phyloP scores from a whole-genome alignment of 805 yeast genomes.

The Teunomyces lycoperdinae region DNA sequence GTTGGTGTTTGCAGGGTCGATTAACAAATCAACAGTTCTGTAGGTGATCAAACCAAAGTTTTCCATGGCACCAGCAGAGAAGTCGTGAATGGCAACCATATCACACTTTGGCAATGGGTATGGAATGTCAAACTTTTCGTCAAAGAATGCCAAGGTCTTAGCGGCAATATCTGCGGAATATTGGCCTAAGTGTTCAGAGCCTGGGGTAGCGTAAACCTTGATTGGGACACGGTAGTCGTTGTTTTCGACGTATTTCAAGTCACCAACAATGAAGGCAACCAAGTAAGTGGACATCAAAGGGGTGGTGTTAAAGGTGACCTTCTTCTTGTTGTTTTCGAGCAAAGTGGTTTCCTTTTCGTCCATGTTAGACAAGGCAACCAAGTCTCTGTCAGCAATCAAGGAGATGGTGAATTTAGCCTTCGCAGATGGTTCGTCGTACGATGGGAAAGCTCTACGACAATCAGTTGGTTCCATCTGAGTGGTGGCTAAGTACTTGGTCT shows the following conservation, averaged over 20 bases:
- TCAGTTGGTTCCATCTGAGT: conserved; percentile 88
- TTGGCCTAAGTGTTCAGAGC: conserved; percentile 65
- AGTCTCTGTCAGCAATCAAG: conserved; percentile 51
- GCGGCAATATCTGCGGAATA: conserved; percentile 75
- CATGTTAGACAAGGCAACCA: conserved; percentile 70
- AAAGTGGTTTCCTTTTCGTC: conserved; percentile 50
- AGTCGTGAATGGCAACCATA: conserved; percentile 79
- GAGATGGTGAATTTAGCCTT: conserved; percentile 71
- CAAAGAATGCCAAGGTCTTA: conserved; percentile 70
- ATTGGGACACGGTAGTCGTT: conserved; percentile 69
- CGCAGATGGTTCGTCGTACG: conserved; percentile 79
- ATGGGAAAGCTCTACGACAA: conserved; percentile 84
- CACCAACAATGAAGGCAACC: conserved; percentile 82
- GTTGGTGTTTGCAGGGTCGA: conserved; percentile 69
- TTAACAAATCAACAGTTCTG: conserved; percentile 70
- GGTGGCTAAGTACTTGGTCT: conserved; percentile 69
- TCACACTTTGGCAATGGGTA: conserved; percentile 82
- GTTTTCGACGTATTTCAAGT: conserved; percentile 69
- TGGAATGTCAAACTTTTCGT: conserved; percentile 66
- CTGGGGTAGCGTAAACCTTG: conserved; percentile 78
- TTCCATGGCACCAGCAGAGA: conserved; percentile 88
- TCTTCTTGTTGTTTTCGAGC: conserved; percentile 46
- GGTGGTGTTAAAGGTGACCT: conserved; percentile 66
- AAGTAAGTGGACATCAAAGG: conserved; percentile 84
- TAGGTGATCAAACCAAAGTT: conserved; percentile 80